A percentile compares a stretch with the other conserved stretches of the same genome.
phyloP scores from a whole-genome alignment of 139 green algal species.

The Pseudopediastrum boryanum region DNA sequence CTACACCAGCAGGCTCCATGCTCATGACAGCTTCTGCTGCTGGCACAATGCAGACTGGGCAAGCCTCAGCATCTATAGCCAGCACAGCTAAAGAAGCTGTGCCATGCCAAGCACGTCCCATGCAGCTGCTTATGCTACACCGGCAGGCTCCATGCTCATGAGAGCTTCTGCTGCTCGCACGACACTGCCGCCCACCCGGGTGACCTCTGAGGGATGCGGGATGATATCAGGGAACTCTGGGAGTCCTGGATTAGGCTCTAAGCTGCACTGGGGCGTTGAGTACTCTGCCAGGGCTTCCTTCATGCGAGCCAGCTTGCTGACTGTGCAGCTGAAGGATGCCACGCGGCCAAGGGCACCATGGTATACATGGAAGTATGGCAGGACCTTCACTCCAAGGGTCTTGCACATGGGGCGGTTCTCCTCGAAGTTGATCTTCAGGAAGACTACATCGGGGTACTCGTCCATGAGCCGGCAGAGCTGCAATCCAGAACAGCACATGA shows the following conservation, averaged over 20 bases:
- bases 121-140: too few relatives aligned
- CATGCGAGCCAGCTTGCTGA: slow-evolving; percentile 68
- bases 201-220: slow-evolving; percentile 28
- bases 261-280: slow-evolving; percentile 28
- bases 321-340: slow-evolving; percentile 74
- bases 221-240: slow-evolving; percentile 40
- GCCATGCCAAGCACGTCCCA: too few relatives aligned
- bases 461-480: slow-evolving; percentile 68
- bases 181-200: slow-evolving; percentile 2
- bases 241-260: slow-evolving; percentile 25
- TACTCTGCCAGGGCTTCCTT: slow-evolving; percentile 26
- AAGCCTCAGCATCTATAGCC: too few relatives aligned
- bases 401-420: slow-evolving; percentile 86
- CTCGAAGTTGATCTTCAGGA: slow-evolving; percentile 92
- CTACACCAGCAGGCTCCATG: too few relatives aligned
- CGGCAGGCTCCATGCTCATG: too few relatives aligned
- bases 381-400: slow-evolving; percentile 85
- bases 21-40: too few relatives aligned
- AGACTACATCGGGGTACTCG: slow-evolving; percentile 71
- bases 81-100: too few relatives aligned
- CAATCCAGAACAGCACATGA: background rate
- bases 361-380: slow-evolving; percentile 97
- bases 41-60: too few relatives aligned
- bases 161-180: too few relatives aligned
- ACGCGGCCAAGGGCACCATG: slow-evolving; percentile 79